These are phyloP conservation scores for Petunia secreta DNA, from an alignment of 257 asterid species.

Conservation along the genomic window DNA sequence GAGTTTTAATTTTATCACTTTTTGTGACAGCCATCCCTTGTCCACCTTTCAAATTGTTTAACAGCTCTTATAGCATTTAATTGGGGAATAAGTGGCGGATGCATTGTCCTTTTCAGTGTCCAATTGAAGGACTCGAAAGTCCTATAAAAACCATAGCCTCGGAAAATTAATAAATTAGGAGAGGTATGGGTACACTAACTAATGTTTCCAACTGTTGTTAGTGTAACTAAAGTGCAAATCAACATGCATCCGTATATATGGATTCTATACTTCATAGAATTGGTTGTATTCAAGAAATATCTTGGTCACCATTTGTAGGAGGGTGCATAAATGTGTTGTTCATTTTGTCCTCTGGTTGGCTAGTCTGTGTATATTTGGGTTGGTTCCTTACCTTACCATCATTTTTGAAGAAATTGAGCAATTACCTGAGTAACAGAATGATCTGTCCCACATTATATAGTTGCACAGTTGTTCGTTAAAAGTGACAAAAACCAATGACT, in stretches of 20 bases:
- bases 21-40: not conserved
- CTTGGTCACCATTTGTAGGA: not conserved
- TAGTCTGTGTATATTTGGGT: not conserved
- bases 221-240: not conserved
- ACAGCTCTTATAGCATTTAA: not conserved
- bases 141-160: conserved; percentile 10
- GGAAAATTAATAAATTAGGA: not conserved
- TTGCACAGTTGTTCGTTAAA: not conserved
- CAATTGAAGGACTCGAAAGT: not conserved
- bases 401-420: not conserved
- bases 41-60: not conserved
- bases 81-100: not conserved
- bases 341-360: conserved; percentile 16
- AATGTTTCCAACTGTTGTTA: not conserved
- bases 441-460: not conserved
- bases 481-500: conserved; percentile 4
- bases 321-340: not conserved
- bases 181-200: not conserved
- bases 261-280: not conserved
- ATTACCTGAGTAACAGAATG: not conserved
- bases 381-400: not conserved
- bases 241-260: not conserved
- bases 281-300: conserved; percentile 11
- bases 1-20: not conserved
- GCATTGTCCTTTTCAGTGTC: not conserved